Evolutionary conservation across 2,329 filamentous ascomycete species (phyloP), one percentile per base, ranked within the genome.

Genomic region (Leptodontidium sp.): DNA sequence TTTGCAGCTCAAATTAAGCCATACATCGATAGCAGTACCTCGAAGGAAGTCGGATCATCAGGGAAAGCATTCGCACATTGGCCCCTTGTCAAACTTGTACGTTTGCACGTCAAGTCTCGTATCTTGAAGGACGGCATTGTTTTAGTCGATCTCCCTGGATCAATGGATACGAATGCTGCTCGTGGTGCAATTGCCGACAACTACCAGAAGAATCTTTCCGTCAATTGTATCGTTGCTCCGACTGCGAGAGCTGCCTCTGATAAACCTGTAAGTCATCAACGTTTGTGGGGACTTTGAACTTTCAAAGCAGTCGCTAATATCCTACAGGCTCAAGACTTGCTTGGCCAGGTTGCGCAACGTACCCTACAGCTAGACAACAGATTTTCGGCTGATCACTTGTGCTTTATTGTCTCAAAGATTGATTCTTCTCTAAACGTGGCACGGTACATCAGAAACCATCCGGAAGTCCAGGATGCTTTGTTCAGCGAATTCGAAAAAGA

Each of bases 281-380:
- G 21, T 21, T 21, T 21, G 21, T 21, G 21, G 21, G 21, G 21
- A 21, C 21, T 21, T 21, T 21, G 21, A 21, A 21, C 21, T 21
- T 21, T 21, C 21, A 21, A 21, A 21, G 21, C 21, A 21, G 21
- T 1, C 21, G 21, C 21, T 21, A 21, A 21, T 21, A 21, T 21
- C 21, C 1, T 21, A 1, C 21, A 21, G n/a, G 72, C 72, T 6
- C 64, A 73, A 12, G 70, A 71, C 8, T 43, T 74, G 4, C 66
- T 76, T 6, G 66, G 58, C 3, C 70, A 68, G n/a, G 35, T 65
- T 2, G 61, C 57, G 3, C 65, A 71, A 43, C 52, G 65, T 8
- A 65, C 58, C 35, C 32, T 75, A n/a, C 69, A 72, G 21, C 68
- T 75, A 12, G 73, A 76, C 53, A 66, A 67, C 9, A 35, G 50